Percentiles rank a stretch among this genome's conserved stretches.
Conservation (phyloP, 495 filamentous ascomycete genomes). For the Neurospora sp. region DNA sequence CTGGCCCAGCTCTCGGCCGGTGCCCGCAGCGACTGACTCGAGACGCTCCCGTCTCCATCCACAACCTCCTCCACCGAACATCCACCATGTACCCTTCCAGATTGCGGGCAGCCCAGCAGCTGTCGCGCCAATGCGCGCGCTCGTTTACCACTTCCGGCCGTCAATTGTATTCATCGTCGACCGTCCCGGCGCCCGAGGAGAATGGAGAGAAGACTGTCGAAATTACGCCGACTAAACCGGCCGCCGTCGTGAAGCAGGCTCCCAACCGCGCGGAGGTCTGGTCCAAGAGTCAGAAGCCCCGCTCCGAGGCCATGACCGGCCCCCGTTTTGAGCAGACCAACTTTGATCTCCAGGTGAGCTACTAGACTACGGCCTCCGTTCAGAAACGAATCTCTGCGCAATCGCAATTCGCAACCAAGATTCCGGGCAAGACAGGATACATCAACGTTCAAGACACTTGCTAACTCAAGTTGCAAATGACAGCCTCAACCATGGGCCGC, state of each 20-base stretch:
- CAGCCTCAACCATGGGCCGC: slow-evolving; percentile 83
- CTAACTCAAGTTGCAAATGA: background rate
- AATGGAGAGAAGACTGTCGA: background rate
- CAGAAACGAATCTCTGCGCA: background rate
- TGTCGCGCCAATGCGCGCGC: slow-evolving; percentile 19
- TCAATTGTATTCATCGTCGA: slow-evolving; percentile 22
- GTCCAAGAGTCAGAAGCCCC: slow-evolving; percentile 73
- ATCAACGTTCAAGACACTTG: background rate
- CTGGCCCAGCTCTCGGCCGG: slow-evolving; percentile 3
- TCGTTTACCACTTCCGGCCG: slow-evolving; percentile 29
- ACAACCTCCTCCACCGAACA: slow-evolving; percentile 19
- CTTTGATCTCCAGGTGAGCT: slow-evolving; percentile 74
- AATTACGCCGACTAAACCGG: slow-evolving; percentile 24
- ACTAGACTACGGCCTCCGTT: slow-evolving; percentile 5
- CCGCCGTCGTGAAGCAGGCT: slow-evolving; percentile 59
- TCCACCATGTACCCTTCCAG: slow-evolving; percentile 47
- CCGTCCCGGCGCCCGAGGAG: slow-evolving; percentile 33
- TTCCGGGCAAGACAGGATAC: background rate
- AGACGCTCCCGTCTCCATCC: slow-evolving; percentile 12
- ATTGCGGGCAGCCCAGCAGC: slow-evolving; percentile 32
- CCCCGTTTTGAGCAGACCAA: slow-evolving; percentile 96
- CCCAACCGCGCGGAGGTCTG: slow-evolving; percentile 76
- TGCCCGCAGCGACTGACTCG: slow-evolving; percentile 7
- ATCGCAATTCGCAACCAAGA: background rate
- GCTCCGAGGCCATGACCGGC: slow-evolving; percentile 75